Evolutionary conservation across 345 rosid species (phyloP).

Genomic region (Sonneratia alba): DNA sequence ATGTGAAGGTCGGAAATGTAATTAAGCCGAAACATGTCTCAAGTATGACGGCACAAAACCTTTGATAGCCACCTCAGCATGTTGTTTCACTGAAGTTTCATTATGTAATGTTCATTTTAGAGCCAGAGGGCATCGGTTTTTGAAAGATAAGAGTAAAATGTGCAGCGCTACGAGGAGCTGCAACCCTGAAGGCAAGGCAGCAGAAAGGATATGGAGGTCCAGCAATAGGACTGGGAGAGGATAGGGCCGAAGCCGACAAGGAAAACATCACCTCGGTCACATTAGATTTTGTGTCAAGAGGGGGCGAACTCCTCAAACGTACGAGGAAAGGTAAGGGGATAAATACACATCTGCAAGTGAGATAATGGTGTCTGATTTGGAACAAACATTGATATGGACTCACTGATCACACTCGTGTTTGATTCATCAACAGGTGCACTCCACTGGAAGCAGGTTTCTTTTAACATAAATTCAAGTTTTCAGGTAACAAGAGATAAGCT

Average conservation of each 20-base stretch:
- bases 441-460: conserved; percentile 89
- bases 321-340: conserved; percentile 79
- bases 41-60: too few relatives aligned
- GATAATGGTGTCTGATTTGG: background rate
- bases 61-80: background rate
- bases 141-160: background rate
- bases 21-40: too few relatives aligned
- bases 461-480: conserved; percentile 61
- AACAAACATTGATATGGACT: background rate
- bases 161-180: conserved; percentile 79
- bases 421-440: conserved; percentile 47
- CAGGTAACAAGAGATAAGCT: conserved; percentile 32
- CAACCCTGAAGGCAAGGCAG: conserved; percentile 62
- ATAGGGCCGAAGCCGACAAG: conserved; percentile 34
- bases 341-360: background rate
- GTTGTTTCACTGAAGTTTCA: background rate
- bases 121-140: background rate
- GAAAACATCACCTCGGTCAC: conserved; percentile 40
- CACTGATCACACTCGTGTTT: background rate
- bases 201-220: conserved; percentile 43
- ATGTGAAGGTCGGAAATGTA: background rate
- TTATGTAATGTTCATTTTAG: background rate
- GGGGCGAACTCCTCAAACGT: conserved; percentile 89
- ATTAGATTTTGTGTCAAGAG: conserved; percentile 53
- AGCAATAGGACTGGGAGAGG: conserved; percentile 33